Conservation (phyloP, 73 alveolate species). For the Tetrahymena malaccensis region DNA sequence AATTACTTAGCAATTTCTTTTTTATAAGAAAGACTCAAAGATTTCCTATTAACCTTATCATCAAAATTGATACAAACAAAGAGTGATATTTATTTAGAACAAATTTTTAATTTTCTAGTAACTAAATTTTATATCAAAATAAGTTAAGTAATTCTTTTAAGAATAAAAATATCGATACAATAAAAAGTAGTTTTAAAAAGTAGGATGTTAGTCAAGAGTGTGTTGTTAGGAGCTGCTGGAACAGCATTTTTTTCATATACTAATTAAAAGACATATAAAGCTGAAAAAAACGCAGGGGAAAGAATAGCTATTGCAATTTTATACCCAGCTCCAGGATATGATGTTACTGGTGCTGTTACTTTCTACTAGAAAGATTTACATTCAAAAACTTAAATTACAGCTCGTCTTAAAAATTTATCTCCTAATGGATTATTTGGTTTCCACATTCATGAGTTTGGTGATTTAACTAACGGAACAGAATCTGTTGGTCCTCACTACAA, state of each 20-base stretch:
- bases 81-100: not conserved
- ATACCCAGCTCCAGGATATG: conserved; percentile 18
- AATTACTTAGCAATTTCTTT: not conserved
- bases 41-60: not conserved
- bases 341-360: conserved; percentile 54
- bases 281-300: not conserved
- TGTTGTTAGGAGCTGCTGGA: not conserved
- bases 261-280: not conserved
- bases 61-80: not conserved
- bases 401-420: conserved; percentile 50
- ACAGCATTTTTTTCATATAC: not conserved
- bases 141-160: not conserved
- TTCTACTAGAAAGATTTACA: conserved; percentile 43
- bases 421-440: conserved; percentile 65
- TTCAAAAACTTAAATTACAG: conserved; percentile 49
- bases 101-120: not conserved
- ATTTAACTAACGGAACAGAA: conserved; percentile 65
- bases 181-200: not conserved
- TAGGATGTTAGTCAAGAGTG: not conserved
- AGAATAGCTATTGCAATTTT: conserved; percentile 13
- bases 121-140: not conserved
- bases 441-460: conserved; percentile 84
- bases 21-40: not conserved
- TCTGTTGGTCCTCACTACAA: conserved; percentile 89
- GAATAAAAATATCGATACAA: not conserved